phyloP scores from a whole-genome alignment of 805 yeast species.

The Candida chauliodis region DNA sequence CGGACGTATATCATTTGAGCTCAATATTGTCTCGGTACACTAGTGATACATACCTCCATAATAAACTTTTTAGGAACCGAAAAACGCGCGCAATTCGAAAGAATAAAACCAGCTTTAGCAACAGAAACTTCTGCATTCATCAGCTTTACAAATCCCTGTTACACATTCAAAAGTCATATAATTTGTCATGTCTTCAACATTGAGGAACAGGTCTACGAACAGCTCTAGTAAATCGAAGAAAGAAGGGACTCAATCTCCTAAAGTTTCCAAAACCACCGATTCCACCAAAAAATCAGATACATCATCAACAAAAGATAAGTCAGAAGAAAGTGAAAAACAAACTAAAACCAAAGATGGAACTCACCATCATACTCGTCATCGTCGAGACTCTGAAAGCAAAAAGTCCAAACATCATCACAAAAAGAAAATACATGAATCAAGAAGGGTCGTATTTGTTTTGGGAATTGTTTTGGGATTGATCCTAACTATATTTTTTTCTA shows the following conservation, averaged over 20 bases:
- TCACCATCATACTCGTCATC: conserved; percentile 5
- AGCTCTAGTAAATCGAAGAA: background rate
- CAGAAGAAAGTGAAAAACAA: background rate
- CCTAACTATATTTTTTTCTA: conserved; percentile 56
- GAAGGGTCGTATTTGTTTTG: conserved; percentile 57
- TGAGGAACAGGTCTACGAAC: background rate
- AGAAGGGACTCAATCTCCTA: background rate
- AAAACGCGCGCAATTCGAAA: no score
- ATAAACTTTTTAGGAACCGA: no score
- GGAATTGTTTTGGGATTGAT: conserved; percentile 73
- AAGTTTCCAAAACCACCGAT: background rate
- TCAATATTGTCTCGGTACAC: no score
- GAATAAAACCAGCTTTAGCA: no score
- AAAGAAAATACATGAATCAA: conserved; percentile 41
- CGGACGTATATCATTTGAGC: no score
- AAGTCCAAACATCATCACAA: conserved; percentile 9
- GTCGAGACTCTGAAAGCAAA: background rate
- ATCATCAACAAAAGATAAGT: background rate
- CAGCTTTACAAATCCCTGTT: no score
- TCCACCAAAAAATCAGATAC: background rate
- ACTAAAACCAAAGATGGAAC: background rate
- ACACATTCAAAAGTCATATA: no score
- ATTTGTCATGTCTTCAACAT: background rate
- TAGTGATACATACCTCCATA: no score
- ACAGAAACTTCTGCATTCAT: no score